Evolutionary conservation across 2,329 filamentous ascomycete genomes (phyloP), one percentile per base, ranked within the genome.

Genomic region (Fusarium hainanense): DNA sequence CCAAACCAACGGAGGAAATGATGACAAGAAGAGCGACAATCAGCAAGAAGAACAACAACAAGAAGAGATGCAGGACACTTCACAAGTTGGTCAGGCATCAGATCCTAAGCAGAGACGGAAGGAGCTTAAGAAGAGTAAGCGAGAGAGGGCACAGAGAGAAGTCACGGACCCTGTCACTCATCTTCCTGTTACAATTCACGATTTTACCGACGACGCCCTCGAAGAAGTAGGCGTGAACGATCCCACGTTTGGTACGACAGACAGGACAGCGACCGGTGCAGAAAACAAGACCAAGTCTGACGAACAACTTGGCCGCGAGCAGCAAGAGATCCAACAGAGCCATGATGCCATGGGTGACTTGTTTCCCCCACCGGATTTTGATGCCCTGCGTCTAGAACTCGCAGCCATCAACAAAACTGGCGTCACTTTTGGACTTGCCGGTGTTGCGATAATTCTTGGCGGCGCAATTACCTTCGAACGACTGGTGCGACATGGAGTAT

Each of bases 121-220:
- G 59, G 78, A 80, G 10, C 82, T 84, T 75, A 85, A 85, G 71
- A 82, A 82, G 60, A 77, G 72, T 13, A 81, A 80, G 51, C 77
- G 79, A 48, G 81, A 84, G 51, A 80, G 81, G 44, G 83, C 81
- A n/a, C 83, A 84, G n/a, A 81, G 85, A 63, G 84, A 91, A 75
- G 90, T 93, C 48, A 93, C 90, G 2, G 91, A 93, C 73, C 90
- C 90, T 0, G 85, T 93, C 41, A 93, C 91, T 3, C 91, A 93
- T 78, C 82, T 93, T 4, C 90, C 90, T 3, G 85, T 92, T 49
- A 82, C 80, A 37, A 90, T 92, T 37, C 89, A 91, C 74, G 91
- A 93, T 74, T 89, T 89, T 72, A 92, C 90, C 1, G 83, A 85
- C 28, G 85, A 88, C 41, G 88, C 91, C 54, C 80, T 93, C 14